Evolutionary conservation across 192 early-diverging fungal genomes (phyloP), one percentile per base, ranked within the genome.

Genomic region (Oehlia diaphana): DNA sequence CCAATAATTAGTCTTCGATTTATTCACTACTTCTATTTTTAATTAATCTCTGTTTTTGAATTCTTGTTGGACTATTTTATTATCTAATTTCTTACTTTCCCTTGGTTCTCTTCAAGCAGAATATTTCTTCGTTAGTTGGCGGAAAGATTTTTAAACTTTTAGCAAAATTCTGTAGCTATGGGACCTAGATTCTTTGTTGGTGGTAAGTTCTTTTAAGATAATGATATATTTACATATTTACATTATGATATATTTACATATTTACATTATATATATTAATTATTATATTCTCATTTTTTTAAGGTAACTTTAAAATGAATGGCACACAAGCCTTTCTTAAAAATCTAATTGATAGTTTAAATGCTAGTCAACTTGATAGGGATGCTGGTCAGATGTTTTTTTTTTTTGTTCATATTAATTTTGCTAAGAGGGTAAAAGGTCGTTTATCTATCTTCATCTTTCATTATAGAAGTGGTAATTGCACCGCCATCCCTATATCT

Each of bases 261-360:
- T n/a, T 74, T 31, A 53, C 16, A n/a, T n/a, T 14, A 39, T 10
- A 5, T 31, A 13, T 61, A 72, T 72, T 37, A 47, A 47, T 47
- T 12, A 9, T 9, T 26, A 26, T 47, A 47, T 47, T 21, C 19
- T 35, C n/a, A 42, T 31, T 53, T 23, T 74, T 23, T 26, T 1
- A 53, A 79, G 77, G 77, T 47, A 94, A 94, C 89, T 94, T 95
- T 93, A 98, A 99, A 91, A 95, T 99, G 94, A 99, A 99, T 92
- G 98, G 97, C 85, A 89, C 89, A 76, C 81, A 88, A 66, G 85
- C 87, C 72, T 88, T 93, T 63, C 89, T 95, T 86, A 90, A 93
- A 83, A 86, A 89, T 67, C 88, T 99, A 66, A 88, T 95, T 77
- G 86, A 89, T 75, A 82, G 85, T 65, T 90, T 99, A 78, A 98